Evolutionary conservation across 805 yeast species (phyloP), one percentile per base, ranked within the genome.

Genomic region (Geotrichum ghanense): DNA sequence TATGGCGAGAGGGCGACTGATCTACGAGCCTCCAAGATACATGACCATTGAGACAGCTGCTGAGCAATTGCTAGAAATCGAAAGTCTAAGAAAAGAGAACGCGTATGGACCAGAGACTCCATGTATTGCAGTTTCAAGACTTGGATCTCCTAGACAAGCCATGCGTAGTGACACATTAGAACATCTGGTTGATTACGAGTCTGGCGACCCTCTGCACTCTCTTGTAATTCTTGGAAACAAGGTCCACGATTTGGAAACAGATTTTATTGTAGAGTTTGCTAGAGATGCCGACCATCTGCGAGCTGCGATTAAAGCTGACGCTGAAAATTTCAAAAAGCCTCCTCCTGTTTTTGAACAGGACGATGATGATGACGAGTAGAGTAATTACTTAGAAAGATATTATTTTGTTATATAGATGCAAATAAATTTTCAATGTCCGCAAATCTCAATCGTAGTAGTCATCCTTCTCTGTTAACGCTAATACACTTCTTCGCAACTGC

Each of bases 1-100:
- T 62, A 77, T 90, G 79, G 94, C 95, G 42, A 76, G 95, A 50
- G 97, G 97, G 1, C 76, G 92, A 63, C 68, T 82, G 43, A 85
- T 90, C 31, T 90, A 86, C 62, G 98, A 90, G 64, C 97, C 97
- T 27, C 98, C 98, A 44, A 75, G 98, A 62, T 90, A 88, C 67
- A 90, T 90, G 98, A 76, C 79, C 51, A 88, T 92, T 53, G 76
- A 81, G 45, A 86, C 94, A 43, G 95, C 96, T 50, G 89, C 95
- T 35, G 73, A 75, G 49, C 97, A 90, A 64, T 69, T 90, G 55
- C 66, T 90, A 45, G 97, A 92, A 64, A 76, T 89, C 50, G 97
- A 90, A 67, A 90, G 83, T 57, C 62, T 64, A 37, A 77, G 94
- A 63, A 68, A 74, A 16, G 88, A 86, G 58, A 64, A 75, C 50